phyloP scores from a whole-genome alignment of 148 eudicot species.

The Silene conica region DNA sequence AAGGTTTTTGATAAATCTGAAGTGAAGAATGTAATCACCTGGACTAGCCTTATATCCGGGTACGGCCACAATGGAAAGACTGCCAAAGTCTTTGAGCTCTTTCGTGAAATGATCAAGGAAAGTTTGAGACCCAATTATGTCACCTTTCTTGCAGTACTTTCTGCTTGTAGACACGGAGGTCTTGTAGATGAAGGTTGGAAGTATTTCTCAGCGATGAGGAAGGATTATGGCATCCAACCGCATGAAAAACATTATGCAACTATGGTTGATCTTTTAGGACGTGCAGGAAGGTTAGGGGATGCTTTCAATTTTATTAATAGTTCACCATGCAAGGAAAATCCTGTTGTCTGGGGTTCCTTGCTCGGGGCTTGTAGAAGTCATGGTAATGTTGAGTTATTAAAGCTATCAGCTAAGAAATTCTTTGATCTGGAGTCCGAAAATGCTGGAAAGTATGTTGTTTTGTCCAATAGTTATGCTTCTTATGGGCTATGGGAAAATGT shows the following conservation, averaged over 20 bases:
- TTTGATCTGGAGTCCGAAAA: slow-evolving; percentile 66
- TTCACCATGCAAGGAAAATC: slow-evolving; percentile 53
- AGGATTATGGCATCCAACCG: slow-evolving; percentile 66
- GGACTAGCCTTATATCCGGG: slow-evolving; percentile 80
- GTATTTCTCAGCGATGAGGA: slow-evolving; percentile 59
- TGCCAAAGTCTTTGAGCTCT: slow-evolving; percentile 48
- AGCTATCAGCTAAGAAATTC: slow-evolving; percentile 49
- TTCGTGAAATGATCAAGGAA: slow-evolving; percentile 60
- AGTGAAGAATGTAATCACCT: slow-evolving; percentile 67
- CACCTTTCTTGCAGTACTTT: slow-evolving; percentile 82
- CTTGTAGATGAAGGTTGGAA: slow-evolving; percentile 69
- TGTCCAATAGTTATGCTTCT: slow-evolving; percentile 64
- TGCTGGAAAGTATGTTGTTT: slow-evolving; percentile 71
- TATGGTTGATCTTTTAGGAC: slow-evolving; percentile 82
- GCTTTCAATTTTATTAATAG: slow-evolving; percentile 55
- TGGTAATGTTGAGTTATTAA: slow-evolving; percentile 62
- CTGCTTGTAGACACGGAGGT: slow-evolving; percentile 95
- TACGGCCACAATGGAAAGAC: slow-evolving; percentile 70
- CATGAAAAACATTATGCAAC: slow-evolving; percentile 65
- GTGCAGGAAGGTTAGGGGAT: slow-evolving; percentile 76
- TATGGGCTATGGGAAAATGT: slow-evolving; percentile 59
- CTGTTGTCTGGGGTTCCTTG: slow-evolving; percentile 79
- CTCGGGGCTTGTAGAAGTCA: slow-evolving; percentile 73
- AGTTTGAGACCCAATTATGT: slow-evolving; percentile 72
- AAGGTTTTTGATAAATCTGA: slow-evolving; percentile 45